A percentile compares a stretch with the other conserved stretches of the same genome.
Evolutionary conservation across 2,329 filamentous ascomycete species (phyloP).

Genomic region (Sporothrix mexicana): DNA sequence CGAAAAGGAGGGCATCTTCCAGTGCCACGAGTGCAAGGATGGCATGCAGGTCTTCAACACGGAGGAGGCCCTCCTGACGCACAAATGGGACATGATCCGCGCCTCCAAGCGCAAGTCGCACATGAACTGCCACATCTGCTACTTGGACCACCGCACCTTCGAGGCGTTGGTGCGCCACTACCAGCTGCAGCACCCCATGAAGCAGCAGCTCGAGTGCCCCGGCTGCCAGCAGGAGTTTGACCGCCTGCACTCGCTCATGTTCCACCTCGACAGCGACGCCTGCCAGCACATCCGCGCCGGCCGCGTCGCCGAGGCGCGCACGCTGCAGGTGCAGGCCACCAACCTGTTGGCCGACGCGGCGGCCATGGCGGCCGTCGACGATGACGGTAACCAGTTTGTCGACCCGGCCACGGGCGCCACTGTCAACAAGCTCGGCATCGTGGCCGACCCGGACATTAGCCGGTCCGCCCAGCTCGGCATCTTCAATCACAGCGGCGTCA

Average conservation of each 20-base stretch:
- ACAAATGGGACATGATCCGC: slow-evolving; percentile 43
- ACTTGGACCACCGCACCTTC: slow-evolving; percentile 46
- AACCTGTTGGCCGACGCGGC: slow-evolving; percentile 40
- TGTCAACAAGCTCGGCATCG: neutral
- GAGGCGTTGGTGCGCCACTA: slow-evolving; percentile 46
- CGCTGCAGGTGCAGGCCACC: slow-evolving; percentile 46
- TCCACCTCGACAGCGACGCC: slow-evolving; percentile 52
- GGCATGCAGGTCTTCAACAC: slow-evolving; percentile 36
- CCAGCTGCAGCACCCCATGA: slow-evolving; percentile 48
- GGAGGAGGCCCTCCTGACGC: slow-evolving; percentile 38
- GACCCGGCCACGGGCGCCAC: no score
- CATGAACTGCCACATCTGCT: slow-evolving; percentile 49
- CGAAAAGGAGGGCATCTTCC: slow-evolving; percentile 25
- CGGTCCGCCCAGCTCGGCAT: slow-evolving; percentile 31
- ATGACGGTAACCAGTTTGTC: neutral
- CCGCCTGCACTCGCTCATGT: slow-evolving; percentile 48
- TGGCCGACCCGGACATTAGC: neutral
- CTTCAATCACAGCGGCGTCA: slow-evolving; percentile 31
- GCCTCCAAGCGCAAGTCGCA: slow-evolving; percentile 40
- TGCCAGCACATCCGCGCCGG: slow-evolving; percentile 47
- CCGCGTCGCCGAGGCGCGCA: slow-evolving; percentile 29
- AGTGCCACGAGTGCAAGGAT: slow-evolving; percentile 37
- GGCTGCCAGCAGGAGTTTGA: slow-evolving; percentile 52
- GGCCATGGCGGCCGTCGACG: neutral
- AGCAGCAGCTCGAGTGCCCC: slow-evolving; percentile 54